Conservation (phyloP, 129 eudicot genomes). For the carrot (Daucus carota) region DH1_v3.0 NC_030386.2:35717001-35717500, state of each 20-base stretch:
- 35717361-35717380: too few species aligned
- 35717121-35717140: slow-evolving; percentile 16
- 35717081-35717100: slow-evolving; percentile 25
- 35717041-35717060: slow-evolving; percentile 16
- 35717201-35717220: slow-evolving; percentile 41
- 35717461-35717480: neutral
- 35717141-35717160: slow-evolving; percentile 26
- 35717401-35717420: neutral
- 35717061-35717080: slow-evolving; percentile 20
- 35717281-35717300: neutral
- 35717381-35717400: neutral
- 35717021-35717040: slow-evolving; percentile 22
- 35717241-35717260: neutral
- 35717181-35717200: slow-evolving; percentile 76
- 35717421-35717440: neutral
- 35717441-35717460: neutral
- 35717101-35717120: slow-evolving; percentile 17
- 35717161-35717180: slow-evolving; percentile 54
- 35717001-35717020: slow-evolving; percentile 10
- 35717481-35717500: neutral
- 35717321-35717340: neutral
- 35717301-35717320: neutral
- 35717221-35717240: neutral
- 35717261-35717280: neutral
- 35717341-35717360: too few species aligned